phyloP scores from a whole-genome alignment of 768 basidiomycete species.

The Lenzites betulinus region DNA sequence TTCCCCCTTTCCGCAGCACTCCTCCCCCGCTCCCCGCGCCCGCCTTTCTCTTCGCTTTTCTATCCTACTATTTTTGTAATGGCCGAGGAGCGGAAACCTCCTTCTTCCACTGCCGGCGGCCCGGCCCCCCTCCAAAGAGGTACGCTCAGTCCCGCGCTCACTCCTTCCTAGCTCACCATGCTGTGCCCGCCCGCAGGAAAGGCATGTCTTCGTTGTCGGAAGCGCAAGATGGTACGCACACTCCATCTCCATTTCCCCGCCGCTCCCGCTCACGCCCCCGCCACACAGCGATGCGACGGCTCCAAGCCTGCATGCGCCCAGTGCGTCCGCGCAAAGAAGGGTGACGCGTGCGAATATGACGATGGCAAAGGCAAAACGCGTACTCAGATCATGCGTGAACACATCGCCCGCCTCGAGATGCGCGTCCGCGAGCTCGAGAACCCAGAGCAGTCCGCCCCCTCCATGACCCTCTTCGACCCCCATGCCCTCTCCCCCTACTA shows the following conservation, averaged over 20 bases:
- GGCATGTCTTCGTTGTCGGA: conserved; percentile 56
- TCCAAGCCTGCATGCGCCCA: conserved; percentile 77
- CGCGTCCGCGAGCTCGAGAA: conserved; percentile 75
- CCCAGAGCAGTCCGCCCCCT: conserved; percentile 67
- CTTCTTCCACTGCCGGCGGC: conserved; percentile 22
- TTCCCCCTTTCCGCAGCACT: conserved; percentile 12
- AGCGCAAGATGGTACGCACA: conserved; percentile 48
- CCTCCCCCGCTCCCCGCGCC: conserved; percentile 27
- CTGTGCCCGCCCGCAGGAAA: conserved; percentile 37
- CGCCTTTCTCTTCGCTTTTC: conserved; percentile 25
- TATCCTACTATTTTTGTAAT: conserved; percentile 35
- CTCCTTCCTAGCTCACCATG: neutral
- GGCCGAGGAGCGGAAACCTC: conserved; percentile 32
- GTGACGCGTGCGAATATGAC: conserved; percentile 75
- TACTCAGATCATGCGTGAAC: conserved; percentile 77
- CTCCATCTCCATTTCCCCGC: neutral
- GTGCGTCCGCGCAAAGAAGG: conserved; percentile 76
- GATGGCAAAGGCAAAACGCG: conserved; percentile 85
- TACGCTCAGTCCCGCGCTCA: conserved; percentile 11
- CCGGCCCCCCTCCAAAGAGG: conserved; percentile 32
- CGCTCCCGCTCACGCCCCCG: neutral
- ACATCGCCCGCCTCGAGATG: conserved; percentile 70
- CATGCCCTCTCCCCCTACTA: conserved; percentile 42
- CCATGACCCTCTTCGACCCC: conserved; percentile 72
- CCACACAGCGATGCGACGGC: conserved; percentile 71